Evolutionary conservation across 495 filamentous ascomycete genomes (phyloP), one percentile per base, ranked within the genome.

Genomic region (Lasiosphaeria miniovina): DNA sequence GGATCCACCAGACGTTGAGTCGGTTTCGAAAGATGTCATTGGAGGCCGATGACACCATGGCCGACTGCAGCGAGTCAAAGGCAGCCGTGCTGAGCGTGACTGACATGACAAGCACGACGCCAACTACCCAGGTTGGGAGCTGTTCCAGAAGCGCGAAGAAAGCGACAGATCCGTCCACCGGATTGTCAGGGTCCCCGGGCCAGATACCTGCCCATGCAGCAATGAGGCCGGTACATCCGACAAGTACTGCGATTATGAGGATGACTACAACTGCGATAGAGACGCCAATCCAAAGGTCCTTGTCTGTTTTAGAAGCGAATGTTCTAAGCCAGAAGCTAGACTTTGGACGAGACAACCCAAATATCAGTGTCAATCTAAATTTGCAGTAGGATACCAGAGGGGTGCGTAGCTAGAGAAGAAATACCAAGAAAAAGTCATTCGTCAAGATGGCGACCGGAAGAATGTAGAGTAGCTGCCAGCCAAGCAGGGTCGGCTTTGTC

Each of bases 21-120:
- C 77, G 80, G 75, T 91, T 91, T 49, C 87, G 83, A 76, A 90
- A 90, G n/a, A 91, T 60, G 65, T 91, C 88, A 69, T 90, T 90
- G 55, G 85, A 88, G 15, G 83, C 84, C 0, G 84, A 86, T 6
- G 85, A 88, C 0, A 91, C 84, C 86, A 90, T 91, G 49, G 89
- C 86, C 1, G 85, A 86, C 70, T 91, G 88, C 40, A 90, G 76
- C 55, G 78, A 84, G 71, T 91, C 88, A 56, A 91, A 91, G 3
- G 88, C 86, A 2, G 89, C 86, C 1, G 86, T 89, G 65, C 81
- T 85, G 52, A 91, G 77, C 14, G 82, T 83, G 10, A 90, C 84
- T 0, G 88, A 82, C 88, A 91, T 90, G 61, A 90, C 80, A 9
- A 91, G 75, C 4, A 90, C 85, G 52, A 91, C 81, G 52, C 89